These are phyloP conservation scores for Smittium culicis DNA, from an alignment of 371 early-diverging fungal genomes.

Conservation along the genomic window DNA sequence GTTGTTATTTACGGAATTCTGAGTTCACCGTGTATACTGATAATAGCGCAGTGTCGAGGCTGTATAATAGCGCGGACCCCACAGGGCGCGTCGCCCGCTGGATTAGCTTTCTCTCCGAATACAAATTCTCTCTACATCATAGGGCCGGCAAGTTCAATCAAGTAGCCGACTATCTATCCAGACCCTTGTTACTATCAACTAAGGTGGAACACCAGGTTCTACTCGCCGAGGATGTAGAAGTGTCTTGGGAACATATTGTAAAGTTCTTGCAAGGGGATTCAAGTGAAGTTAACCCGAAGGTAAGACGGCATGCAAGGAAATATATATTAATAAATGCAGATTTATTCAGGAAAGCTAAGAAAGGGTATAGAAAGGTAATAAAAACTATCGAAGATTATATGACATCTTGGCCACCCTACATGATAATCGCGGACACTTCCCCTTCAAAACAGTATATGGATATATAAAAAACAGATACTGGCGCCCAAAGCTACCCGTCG, in stretches of 20 bases:
- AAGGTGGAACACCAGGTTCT: background rate
- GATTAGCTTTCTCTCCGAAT: background rate
- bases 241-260: background rate
- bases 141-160: background rate
- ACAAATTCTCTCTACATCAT: slow-evolving; percentile 5
- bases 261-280: background rate
- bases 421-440: background rate
- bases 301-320: background rate
- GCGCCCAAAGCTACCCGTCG: background rate
- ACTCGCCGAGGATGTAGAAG: background rate
- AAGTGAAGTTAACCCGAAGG: background rate
- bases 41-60: background rate
- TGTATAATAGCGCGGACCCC: background rate
- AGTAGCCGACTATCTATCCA: slow-evolving; percentile 2
- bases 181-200: background rate
- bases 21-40: background rate
- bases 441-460: background rate
- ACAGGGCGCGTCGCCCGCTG: background rate
- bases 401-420: background rate
- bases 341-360: background rate
- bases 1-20: background rate
- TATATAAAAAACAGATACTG: background rate
- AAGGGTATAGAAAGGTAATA: background rate
- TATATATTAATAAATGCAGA: background rate
- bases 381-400: background rate